Evolutionary conservation across 441 rosid species (phyloP), one percentile per base, ranked within the genome.

Genomic region (Croton laevigatus): DNA sequence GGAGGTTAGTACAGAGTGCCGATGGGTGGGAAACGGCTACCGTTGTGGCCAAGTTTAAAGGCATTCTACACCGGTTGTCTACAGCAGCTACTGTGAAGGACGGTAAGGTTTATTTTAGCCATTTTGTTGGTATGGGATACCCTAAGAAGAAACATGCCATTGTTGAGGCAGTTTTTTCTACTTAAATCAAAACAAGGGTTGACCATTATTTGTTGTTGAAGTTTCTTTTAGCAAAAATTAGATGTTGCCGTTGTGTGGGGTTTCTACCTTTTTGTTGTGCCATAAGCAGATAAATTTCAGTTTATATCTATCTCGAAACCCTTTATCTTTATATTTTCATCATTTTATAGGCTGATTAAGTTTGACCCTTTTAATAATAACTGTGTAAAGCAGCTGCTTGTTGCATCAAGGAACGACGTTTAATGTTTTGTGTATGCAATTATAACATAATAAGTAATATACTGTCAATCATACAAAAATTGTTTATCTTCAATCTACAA

Each of bases 21-120:
- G 95, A 94, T 16, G 93, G 92, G 52, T 94, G 97, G 98, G 73
- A 79, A 75, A 91, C 88, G 4, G 98, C 94, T 62, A 49, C 89
- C 4, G 76, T 90, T 8, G 83, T 81, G 0, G 88, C 79, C 4
- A 85, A 76, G 76, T 94, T 90, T 60, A 82, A 74, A 57, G 97
- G 97, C 32, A 88, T 91, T 27, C 75, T 72, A 4, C 98, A 91
- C 71, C 75, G 98, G 61, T 13, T 94, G 72, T 91, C 90, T 32
- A 76, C 98, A 0, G 88, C 98, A 0, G 94, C 96, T 20, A 86
- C 96, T 3, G 90, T 91, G n/a, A 94, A 90, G 71, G 95, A 86
- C 4, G 98, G 96, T 48, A 83, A 68, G 80, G 90, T 88, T 70
- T 91, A 86, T 83, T 71, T 94, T 5, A 91, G 65, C 75, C 97